phyloP scores from a whole-genome alignment of 192 early-diverging fungal genomes.

The Geranomyces variabilis region DNA sequence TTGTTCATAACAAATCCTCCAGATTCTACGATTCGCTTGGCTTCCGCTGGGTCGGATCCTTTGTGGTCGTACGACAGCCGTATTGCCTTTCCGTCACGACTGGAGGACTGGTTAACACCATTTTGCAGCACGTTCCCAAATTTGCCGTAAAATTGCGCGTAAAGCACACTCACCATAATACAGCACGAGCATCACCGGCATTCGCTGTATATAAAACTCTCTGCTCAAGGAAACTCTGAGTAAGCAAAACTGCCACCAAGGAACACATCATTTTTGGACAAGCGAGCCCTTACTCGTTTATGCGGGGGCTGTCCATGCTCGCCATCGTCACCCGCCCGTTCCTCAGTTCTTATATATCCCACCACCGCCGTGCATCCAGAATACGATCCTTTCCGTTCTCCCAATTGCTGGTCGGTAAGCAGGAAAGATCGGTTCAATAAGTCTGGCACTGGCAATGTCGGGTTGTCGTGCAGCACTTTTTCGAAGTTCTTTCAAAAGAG shows the following conservation, averaged over 20 bases:
- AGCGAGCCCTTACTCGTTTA: conserved; percentile 5
- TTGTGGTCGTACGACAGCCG: conserved; percentile 98
- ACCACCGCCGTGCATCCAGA: conserved; percentile 94
- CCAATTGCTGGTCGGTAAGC: conserved; percentile 78
- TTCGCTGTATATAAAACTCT: conserved; percentile 92
- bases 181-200: conserved; percentile 95
- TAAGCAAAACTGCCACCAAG: too few relatives aligned
- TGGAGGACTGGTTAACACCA: conserved; percentile 20
- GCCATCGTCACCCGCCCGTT: conserved; percentile 26
- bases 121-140: neutral
- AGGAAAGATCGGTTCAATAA: conserved; percentile 84
- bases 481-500: conserved; percentile 78
- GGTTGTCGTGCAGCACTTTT: conserved; percentile 59
- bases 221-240: conserved; percentile 36
- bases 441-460: conserved; percentile 69
- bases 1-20: conserved; percentile 98
- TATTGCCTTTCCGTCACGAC: conserved; percentile 79
- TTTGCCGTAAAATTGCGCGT: too few relatives aligned
- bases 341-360: conserved; percentile 68
- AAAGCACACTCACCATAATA: conserved; percentile 72
- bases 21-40: conserved; percentile 86
- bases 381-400: conserved; percentile 73
- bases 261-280: neutral
- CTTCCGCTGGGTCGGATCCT: conserved; percentile 87
- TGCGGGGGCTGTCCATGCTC: neutral